Evolutionary conservation across 2,329 filamentous ascomycete species (phyloP).

Genomic region (Ophiocordyceps sinensis): DNA sequence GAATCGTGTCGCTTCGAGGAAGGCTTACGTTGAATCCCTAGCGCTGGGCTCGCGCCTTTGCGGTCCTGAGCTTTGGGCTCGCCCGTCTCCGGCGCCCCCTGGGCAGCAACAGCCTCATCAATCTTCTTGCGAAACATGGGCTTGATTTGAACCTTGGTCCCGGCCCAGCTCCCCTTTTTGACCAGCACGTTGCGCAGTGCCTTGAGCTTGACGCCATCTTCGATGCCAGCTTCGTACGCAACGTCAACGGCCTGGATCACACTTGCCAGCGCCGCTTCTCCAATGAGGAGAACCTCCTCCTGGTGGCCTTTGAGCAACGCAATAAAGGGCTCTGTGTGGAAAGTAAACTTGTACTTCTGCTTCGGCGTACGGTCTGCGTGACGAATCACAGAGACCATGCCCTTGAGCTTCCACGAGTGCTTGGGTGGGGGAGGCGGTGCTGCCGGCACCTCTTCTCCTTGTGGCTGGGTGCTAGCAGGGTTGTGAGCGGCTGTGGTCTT

Average conservation of each 20-base stretch:
- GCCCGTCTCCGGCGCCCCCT: slow-evolving; percentile 17
- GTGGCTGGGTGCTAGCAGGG: slow-evolving; percentile 3
- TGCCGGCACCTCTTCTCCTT: slow-evolving; percentile 25
- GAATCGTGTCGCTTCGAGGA: slow-evolving; percentile 62
- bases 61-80: slow-evolving; percentile 10
- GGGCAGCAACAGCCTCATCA: slow-evolving; percentile 33
- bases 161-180: slow-evolving; percentile 87
- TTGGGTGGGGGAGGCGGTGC: slow-evolving; percentile 61
- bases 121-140: slow-evolving; percentile 94
- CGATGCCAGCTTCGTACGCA: slow-evolving; percentile 63
- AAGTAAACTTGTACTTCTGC: slow-evolving; percentile 99
- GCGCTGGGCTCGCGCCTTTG: slow-evolving; percentile 9
- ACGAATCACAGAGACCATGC: slow-evolving; percentile 89
- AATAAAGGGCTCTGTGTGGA: slow-evolving; percentile 92
- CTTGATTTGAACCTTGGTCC: slow-evolving; percentile 98
- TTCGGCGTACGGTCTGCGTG: slow-evolving; percentile 97
- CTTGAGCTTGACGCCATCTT: slow-evolving; percentile 78
- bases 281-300: slow-evolving; percentile 88
- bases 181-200: slow-evolving; percentile 73
- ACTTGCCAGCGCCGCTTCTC: slow-evolving; percentile 75
- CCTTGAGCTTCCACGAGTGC: slow-evolving; percentile 95
- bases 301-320: slow-evolving; percentile 88
- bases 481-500: slow-evolving; percentile 16
- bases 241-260: slow-evolving; percentile 78
- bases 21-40: slow-evolving; percentile 4